These are phyloP conservation scores for Chenopodium album DNA, from an alignment of 148 eudicot species.

Conservation along the genomic window DNA sequence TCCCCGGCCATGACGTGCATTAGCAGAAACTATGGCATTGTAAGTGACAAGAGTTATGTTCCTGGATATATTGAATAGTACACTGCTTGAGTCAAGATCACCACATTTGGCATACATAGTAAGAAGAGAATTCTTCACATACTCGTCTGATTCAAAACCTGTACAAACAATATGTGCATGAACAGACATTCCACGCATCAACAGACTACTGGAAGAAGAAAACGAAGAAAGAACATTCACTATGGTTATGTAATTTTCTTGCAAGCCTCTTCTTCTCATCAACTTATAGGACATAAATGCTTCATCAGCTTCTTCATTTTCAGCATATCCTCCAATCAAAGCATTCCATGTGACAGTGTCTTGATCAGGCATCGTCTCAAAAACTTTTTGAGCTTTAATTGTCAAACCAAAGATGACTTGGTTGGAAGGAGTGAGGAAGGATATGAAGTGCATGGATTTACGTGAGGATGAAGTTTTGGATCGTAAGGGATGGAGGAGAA, in stretches of 20 bases:
- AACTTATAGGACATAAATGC: slow-evolving; percentile 43
- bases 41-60: slow-evolving; percentile 52
- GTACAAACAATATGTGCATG: slow-evolving; percentile 48
- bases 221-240: slow-evolving; percentile 58
- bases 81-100: slow-evolving; percentile 60
- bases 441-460: too few relatives aligned
- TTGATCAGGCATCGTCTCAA: slow-evolving; percentile 39
- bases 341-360: slow-evolving; percentile 83
- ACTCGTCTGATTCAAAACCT: slow-evolving; percentile 65
- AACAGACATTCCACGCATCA: slow-evolving; percentile 53
- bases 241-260: slow-evolving; percentile 63
- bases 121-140: slow-evolving; percentile 74
- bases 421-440: too few relatives aligned
- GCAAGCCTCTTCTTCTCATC: slow-evolving; percentile 44
- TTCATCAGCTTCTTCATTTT: slow-evolving; percentile 47
- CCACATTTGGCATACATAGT: slow-evolving; percentile 83
- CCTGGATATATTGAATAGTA: slow-evolving; percentile 42
- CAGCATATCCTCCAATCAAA: slow-evolving; percentile 65
- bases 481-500: too few relatives aligned
- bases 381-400: slow-evolving; percentile 44
- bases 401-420: slow-evolving; percentile 40
- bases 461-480: too few relatives aligned
- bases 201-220: slow-evolving; percentile 35
- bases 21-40: slow-evolving; percentile 77
- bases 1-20: slow-evolving; percentile 62